Conservation (phyloP, 495 filamentous ascomycete species). For the Platismatia glauca region DNA sequence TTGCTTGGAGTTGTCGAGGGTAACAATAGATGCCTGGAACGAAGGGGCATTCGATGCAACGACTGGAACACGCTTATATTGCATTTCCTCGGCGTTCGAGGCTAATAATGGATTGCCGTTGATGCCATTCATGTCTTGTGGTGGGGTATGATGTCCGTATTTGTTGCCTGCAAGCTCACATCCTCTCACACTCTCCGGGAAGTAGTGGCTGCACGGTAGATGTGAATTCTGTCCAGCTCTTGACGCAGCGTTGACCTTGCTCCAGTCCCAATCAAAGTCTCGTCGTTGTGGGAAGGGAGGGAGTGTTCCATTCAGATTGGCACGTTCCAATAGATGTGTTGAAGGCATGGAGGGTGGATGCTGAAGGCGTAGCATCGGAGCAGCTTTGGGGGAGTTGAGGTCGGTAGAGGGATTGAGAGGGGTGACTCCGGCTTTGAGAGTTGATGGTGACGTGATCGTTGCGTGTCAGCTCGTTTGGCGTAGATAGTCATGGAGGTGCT, state of each 20-base stretch:
- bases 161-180: slow-evolving; percentile 28
- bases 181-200: slow-evolving; percentile 26
- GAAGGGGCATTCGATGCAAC: slow-evolving; percentile 21
- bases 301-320: slow-evolving; percentile 13
- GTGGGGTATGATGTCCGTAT: slow-evolving; percentile 44
- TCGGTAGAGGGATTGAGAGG: neutral
- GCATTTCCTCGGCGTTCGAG: slow-evolving; percentile 29
- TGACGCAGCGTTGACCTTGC: slow-evolving; percentile 6
- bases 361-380: slow-evolving; percentile 19
- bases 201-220: slow-evolving; percentile 6
- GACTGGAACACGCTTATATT: slow-evolving; percentile 16
- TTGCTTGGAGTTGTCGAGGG: slow-evolving; percentile 25
- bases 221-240: slow-evolving; percentile 12
- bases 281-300: slow-evolving; percentile 18
- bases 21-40: slow-evolving; percentile 26
- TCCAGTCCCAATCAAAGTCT: slow-evolving; percentile 13
- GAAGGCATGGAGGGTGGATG: slow-evolving; percentile 22
- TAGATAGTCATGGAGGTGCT: slow-evolving; percentile 5
- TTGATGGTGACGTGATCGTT: neutral
- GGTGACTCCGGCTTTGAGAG: neutral
- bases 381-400: neutral
- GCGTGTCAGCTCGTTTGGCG: neutral
- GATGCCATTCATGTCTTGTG: slow-evolving; percentile 42
- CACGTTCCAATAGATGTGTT: slow-evolving; percentile 7
- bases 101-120: slow-evolving; percentile 35